Percentiles rank a stretch among this genome's conserved stretches.
These are phyloP conservation scores for Mycena vitilis DNA, from an alignment of 768 basidiomycete genomes.

Conservation along the genomic window DNA sequence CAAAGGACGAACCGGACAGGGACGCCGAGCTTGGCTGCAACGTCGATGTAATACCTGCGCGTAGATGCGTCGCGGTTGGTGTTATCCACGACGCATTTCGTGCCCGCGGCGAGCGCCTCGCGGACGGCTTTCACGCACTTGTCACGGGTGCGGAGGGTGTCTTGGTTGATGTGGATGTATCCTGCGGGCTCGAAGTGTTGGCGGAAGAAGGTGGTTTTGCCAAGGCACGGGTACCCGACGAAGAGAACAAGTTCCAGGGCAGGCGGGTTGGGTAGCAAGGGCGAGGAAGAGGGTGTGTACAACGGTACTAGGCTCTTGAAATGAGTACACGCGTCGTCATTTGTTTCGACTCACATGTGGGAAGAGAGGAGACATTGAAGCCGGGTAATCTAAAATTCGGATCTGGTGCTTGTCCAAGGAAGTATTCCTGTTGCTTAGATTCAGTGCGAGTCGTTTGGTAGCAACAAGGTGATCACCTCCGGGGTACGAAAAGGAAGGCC, in stretches of 20 bases:
- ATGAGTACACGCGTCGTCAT: background rate
- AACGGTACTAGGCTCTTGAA: constrained; percentile 55
- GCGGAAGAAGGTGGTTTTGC: constrained; percentile 87
- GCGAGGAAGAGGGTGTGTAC: constrained; percentile 61
- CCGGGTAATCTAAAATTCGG: constrained; percentile 67
- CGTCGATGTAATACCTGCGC: constrained; percentile 75
- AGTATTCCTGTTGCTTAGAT: constrained; percentile 72
- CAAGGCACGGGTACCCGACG: constrained; percentile 67
- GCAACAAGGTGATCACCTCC: constrained; percentile 64
- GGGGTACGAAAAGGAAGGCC: constrained; percentile 84
- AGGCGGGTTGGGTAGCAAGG: constrained; percentile 55
- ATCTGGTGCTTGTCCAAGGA: constrained; percentile 64
- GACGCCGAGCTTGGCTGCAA: constrained; percentile 67
- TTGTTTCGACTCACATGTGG: constrained; percentile 44
- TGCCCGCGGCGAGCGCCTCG: constrained; percentile 62
- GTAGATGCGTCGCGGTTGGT: constrained; percentile 86
- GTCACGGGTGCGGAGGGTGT: constrained; percentile 76
- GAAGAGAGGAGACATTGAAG: constrained; percentile 69
- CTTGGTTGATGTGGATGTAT: constrained; percentile 91
- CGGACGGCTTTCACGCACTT: constrained; percentile 79
- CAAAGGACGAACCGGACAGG: constrained; percentile 63
- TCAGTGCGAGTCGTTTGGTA: background rate
- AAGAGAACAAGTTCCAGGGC: constrained; percentile 61
- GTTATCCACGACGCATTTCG: constrained; percentile 89
- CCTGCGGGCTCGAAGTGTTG: constrained; percentile 72